phyloP scores from a whole-genome alignment of 345 rosid species.

The Litchi chinensis region DNA sequence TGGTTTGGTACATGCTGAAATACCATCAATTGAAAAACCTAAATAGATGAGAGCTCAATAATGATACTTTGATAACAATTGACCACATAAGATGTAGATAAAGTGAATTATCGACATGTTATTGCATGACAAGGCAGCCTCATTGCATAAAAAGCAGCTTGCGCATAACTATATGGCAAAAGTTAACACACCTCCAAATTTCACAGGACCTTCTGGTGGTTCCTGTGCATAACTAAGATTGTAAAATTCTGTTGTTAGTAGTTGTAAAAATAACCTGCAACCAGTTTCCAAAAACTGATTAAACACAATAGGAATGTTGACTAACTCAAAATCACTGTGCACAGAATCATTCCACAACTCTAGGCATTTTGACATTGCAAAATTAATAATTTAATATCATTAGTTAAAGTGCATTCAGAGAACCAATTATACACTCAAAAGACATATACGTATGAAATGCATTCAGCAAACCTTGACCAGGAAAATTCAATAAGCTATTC shows the following conservation, averaged over 20 bases:
- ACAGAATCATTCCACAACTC: background rate
- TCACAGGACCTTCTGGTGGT: constrained; percentile 77
- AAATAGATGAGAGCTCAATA: background rate
- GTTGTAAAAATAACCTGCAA: constrained; percentile 85
- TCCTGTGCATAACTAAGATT: constrained; percentile 93
- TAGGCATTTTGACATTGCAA: background rate
- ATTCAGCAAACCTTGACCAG: constrained; percentile 71
- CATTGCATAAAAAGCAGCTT: background rate
- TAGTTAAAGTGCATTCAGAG: background rate
- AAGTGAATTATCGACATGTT: background rate
- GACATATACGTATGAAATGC: background rate
- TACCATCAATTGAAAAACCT: background rate
- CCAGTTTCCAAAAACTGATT: constrained; percentile 4
- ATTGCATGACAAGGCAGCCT: background rate
- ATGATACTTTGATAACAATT: background rate
- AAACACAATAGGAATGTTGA: background rate
- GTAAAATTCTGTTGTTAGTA: constrained; percentile 88
- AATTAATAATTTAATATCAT: background rate
- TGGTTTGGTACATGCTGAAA: background rate
- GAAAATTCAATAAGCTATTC: constrained; percentile 86
- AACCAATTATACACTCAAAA: too few species aligned
- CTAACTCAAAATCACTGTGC: constrained; percentile 5
- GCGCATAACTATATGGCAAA: background rate
- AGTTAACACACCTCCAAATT: constrained; percentile 74
- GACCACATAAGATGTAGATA: background rate